Evolutionary conservation across 164 flowering plant genomes (phyloP), one percentile per base, ranked within the genome.

Genomic region (Tinospora cordifolia): DNA sequence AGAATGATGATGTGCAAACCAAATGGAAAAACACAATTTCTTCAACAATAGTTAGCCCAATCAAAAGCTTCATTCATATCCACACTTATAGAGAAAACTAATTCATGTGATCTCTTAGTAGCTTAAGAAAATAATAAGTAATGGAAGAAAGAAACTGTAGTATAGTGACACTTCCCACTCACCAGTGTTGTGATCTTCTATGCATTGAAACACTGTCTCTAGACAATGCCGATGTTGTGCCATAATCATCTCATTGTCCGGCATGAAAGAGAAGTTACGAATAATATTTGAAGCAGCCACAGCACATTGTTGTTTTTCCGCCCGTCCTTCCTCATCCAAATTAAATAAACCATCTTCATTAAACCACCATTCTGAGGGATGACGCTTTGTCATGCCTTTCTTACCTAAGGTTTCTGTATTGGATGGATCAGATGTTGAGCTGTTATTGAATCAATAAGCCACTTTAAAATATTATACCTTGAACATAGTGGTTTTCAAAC

Each of bases 241-340:
- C 97, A 91, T 91, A 60, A 86, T 81, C 59, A 82, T 72, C 73
- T 91, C 97, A 81, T 91, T 91, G 14, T 91, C 97, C 17, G 90
- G 88, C 99, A 95, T 92, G 84, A 92, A 92, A 40, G 99, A 95
- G 76, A 95, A 92, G 79, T 95, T 95, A 24, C 99, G 91, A 22
- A 95, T 82, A 60, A 95, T 81, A 81, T 95, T 95, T 63, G 99
- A 92, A 73, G 96, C 97, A 75, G 92, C 96, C 80, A 89, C 90
- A 78, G 98, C 98, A 85, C 96, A 90, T 68, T 80, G 93, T 75
- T 95, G 98, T 81, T 86, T 95, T 78, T 95, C 98, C 63, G 87
- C 87, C 24, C 88, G 81, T 9, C 90, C 97, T 77, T 92, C 99
- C 8, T 95, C 99, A 67, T 95, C 98, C 72, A 91, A 68, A 82